Conservation (phyloP, 164 flowering plant genomes). For the Vitis riparia region DNA sequence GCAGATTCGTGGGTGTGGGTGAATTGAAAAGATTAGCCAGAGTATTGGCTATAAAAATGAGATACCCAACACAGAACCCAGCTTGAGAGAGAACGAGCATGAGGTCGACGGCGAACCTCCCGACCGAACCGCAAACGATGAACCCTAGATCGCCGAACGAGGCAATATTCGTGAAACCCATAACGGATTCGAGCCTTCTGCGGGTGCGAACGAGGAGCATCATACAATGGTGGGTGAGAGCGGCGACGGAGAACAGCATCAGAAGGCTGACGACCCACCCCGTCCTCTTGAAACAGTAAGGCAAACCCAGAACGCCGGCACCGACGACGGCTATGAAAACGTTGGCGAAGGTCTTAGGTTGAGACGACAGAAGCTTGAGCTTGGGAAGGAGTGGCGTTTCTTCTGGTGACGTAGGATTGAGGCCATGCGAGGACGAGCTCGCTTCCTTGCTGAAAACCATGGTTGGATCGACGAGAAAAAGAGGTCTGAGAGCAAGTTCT, state of each 20-base stretch:
- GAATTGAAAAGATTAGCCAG: slow-evolving; percentile 40
- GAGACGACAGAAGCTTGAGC: slow-evolving; percentile 43
- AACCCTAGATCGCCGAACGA: slow-evolving; percentile 57
- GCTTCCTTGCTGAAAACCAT: slow-evolving; percentile 36
- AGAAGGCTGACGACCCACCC: slow-evolving; percentile 62
- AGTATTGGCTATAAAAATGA: slow-evolving; percentile 59
- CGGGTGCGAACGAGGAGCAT: slow-evolving; percentile 67
- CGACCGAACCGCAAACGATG: slow-evolving; percentile 39
- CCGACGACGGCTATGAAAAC: slow-evolving; percentile 88
- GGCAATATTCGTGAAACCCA: slow-evolving; percentile 34
- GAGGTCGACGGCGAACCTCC: slow-evolving; percentile 38
- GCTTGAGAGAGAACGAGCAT: slow-evolving; percentile 52
- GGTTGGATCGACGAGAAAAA: neutral
- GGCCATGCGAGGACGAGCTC: slow-evolving; percentile 35
- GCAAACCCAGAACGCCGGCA: slow-evolving; percentile 84
- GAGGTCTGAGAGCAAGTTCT: too few relatives aligned
- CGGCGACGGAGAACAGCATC: slow-evolving; percentile 47
- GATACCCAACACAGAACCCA: slow-evolving; percentile 51
- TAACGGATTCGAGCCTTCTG: slow-evolving; percentile 39
- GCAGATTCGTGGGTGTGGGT: neutral
- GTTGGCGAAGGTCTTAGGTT: slow-evolving; percentile 80
- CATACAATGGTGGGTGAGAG: slow-evolving; percentile 69
- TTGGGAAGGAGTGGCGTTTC: slow-evolving; percentile 56
- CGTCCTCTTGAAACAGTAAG: slow-evolving; percentile 71
- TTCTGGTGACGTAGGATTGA: slow-evolving; percentile 23